These are phyloP conservation scores for Rhizopogon vinicolor DNA, from an alignment of 768 basidiomycete genomes.

Conservation along the genomic window DNA sequence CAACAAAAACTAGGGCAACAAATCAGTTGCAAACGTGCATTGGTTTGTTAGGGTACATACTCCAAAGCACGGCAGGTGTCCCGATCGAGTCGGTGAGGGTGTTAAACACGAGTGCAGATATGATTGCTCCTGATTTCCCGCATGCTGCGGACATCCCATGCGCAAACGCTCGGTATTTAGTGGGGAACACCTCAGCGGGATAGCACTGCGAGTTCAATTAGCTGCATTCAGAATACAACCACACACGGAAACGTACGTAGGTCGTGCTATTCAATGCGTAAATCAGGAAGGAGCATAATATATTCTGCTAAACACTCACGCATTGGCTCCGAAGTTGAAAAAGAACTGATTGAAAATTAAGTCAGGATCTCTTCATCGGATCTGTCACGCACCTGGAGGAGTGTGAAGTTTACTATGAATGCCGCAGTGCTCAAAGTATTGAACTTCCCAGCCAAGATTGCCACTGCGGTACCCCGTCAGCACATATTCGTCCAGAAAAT, in stretches of 20 bases:
- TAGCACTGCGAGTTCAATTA: constrained; percentile 41
- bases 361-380: not conserved
- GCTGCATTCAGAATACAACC: not conserved
- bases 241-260: constrained; percentile 34
- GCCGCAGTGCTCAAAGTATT: constrained; percentile 45
- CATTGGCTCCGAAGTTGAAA: constrained; percentile 80
- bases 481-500: constrained; percentile 1
- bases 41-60: constrained; percentile 34
- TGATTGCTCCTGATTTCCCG: constrained; percentile 76
- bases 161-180: constrained; percentile 65
- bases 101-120: constrained; percentile 72
- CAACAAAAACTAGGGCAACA: constrained; percentile 53
- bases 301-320: constrained; percentile 30
- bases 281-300: not conserved
- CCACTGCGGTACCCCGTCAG: constrained; percentile 35
- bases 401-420: constrained; percentile 70
- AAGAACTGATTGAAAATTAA: constrained; percentile 44
- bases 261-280: constrained; percentile 36
- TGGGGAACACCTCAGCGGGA: constrained; percentile 79
- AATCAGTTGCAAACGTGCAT: constrained; percentile 1
- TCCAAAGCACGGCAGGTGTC: constrained; percentile 65
- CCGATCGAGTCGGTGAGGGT: constrained; percentile 55
- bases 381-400: constrained; percentile 45
- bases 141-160: constrained; percentile 72
- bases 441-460: constrained; percentile 66